Conservation (phyloP, 495 filamentous ascomycete species). For the Daldinia grandis region DNA sequence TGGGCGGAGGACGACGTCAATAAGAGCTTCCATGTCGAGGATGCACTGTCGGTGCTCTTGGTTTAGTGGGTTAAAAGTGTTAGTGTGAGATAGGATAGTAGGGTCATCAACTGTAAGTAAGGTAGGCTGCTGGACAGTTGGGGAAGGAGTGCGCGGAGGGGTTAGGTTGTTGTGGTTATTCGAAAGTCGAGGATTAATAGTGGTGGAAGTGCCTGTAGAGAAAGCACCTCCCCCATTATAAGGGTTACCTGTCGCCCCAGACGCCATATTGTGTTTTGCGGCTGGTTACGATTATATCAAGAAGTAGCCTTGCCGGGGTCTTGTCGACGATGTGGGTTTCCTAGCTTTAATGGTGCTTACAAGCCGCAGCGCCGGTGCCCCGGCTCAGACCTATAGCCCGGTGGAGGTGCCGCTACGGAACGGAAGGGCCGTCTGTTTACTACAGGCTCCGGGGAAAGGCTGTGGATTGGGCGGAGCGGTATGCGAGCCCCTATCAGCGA, state of each 20-base stretch:
- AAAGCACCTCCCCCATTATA: background rate
- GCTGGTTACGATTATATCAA: background rate
- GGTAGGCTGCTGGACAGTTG: background rate
- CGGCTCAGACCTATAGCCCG: background rate
- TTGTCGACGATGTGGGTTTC: background rate
- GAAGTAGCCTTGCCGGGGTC: background rate
- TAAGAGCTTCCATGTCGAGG: slow-evolving; percentile 19
- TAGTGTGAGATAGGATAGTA: background rate
- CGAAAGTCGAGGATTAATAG: background rate
- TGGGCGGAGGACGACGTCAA: background rate
- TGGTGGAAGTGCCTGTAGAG: background rate
- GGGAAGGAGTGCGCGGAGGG: slow-evolving; percentile 9
- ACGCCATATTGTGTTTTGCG: background rate
- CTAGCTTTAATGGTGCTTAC: background rate
- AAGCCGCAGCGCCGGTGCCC: background rate
- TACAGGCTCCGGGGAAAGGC: background rate
- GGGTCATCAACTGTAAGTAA: slow-evolving; percentile 5
- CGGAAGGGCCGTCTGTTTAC: background rate
- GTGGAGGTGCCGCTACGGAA: background rate
- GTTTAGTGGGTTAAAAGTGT: background rate
- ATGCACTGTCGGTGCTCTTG: slow-evolving; percentile 9
- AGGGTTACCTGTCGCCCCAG: background rate
- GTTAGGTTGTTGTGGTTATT: background rate
- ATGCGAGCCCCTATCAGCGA: background rate
- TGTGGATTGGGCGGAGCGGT: background rate